Evolutionary conservation across 768 basidiomycete genomes (phyloP).

Genomic region (Dendrothele bispora): DNA sequence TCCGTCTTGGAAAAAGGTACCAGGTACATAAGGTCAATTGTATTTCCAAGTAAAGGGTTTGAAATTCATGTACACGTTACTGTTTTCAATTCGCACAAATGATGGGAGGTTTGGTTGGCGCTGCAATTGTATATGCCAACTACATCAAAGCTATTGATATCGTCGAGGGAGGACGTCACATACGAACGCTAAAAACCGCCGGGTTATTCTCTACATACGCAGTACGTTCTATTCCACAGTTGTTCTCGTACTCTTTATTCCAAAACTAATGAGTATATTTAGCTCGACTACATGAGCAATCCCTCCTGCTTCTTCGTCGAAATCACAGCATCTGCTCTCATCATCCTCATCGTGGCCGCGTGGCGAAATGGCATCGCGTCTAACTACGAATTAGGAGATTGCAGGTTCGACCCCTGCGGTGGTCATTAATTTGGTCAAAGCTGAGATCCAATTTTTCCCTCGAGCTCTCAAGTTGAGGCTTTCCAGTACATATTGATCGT

Average conservation of each 20-base stretch:
- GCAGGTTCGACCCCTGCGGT: constrained; percentile 92
- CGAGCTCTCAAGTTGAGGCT: no score
- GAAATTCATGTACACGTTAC: constrained; percentile 36
- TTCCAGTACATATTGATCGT: no score
- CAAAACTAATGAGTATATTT: no score
- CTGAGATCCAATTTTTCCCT: no score
- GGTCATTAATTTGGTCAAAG: no score
- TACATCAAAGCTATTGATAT: constrained; percentile 71
- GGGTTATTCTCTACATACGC: constrained; percentile 60
- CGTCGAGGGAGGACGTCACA: constrained; percentile 54
- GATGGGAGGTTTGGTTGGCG: constrained; percentile 64
- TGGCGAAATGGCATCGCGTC: constrained; percentile 95
- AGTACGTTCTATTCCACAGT: constrained; percentile 45
- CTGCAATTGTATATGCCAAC: constrained; percentile 61
- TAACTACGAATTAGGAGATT: constrained; percentile 95
- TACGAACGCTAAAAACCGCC: constrained; percentile 58
- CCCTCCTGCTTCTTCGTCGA: no score
- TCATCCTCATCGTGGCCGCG: no score
- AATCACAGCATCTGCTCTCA: no score
- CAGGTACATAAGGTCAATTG: constrained; percentile 27
- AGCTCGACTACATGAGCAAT: no score
- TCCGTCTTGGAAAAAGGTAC: constrained; percentile 83
- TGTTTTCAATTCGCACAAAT: constrained; percentile 59
- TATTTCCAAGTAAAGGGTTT: no score
- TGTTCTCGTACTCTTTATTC: no score